These are phyloP conservation scores for Striga hermonthica DNA, from an alignment of 305 asterid genomes.

Conservation along the genomic window DNA sequence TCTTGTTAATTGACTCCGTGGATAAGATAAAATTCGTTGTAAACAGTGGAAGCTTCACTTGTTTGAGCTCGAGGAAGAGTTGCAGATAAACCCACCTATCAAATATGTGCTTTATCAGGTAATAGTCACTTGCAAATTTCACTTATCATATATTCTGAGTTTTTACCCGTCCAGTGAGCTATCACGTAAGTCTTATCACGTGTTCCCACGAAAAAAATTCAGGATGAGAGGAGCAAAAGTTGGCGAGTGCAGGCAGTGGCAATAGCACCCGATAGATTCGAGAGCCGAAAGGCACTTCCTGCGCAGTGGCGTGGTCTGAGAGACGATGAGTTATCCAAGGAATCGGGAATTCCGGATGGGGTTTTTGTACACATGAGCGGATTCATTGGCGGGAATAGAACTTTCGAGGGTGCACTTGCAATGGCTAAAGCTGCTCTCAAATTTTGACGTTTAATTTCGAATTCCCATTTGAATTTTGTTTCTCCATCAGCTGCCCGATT, in stretches of 20 bases:
- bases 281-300: constrained; percentile 79
- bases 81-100: constrained; percentile 60
- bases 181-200: not conserved
- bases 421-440: constrained; percentile 75
- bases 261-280: constrained; percentile 65
- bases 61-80: constrained; percentile 79
- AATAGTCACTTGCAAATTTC: constrained; percentile 6
- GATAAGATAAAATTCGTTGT: constrained; percentile 11
- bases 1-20: constrained; percentile 1
- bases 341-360: constrained; percentile 57
- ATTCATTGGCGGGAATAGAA: constrained; percentile 71
- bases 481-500: not conserved
- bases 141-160: not conserved
- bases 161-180: not conserved
- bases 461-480: constrained; percentile 15
- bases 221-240: constrained; percentile 75
- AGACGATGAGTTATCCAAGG: constrained; percentile 64
- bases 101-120: constrained; percentile 84
- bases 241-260: constrained; percentile 84
- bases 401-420: constrained; percentile 65
- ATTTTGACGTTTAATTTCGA: too few relatives aligned
- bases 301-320: constrained; percentile 75
- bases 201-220: constrained; percentile 16
- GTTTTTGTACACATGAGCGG: constrained; percentile 84
- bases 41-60: constrained; percentile 85